Percentiles rank a stretch among this genome's conserved stretches.
Conservation (phyloP, 2,329 filamentous ascomycete species). For the Lecanosticta acicola region DNA sequence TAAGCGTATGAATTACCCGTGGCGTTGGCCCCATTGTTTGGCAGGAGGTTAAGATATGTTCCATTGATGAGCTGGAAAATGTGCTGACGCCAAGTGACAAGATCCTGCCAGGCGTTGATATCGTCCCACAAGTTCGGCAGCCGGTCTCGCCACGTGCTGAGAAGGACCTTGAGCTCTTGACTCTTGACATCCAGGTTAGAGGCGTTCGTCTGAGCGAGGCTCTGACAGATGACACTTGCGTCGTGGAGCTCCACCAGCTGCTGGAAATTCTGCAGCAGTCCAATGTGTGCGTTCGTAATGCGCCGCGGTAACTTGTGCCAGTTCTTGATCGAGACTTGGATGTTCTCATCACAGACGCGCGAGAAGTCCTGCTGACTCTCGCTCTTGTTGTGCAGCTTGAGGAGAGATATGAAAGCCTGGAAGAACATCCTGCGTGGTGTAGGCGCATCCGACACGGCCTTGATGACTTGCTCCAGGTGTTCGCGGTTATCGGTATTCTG, state of each 20-base stretch:
- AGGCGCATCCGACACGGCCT: conserved; percentile 94
- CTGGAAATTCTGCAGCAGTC: conserved; percentile 94
- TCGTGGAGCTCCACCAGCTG: conserved; percentile 96
- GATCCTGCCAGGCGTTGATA: conserved; percentile 97
- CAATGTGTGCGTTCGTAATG: conserved; percentile 91
- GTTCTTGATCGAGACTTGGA: conserved; percentile 93
- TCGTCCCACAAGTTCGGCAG: conserved; percentile 98
- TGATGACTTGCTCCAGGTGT: conserved; percentile 86
- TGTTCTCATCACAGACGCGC: conserved; percentile 89
- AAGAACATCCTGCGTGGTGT: conserved; percentile 93
- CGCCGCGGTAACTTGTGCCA: conserved; percentile 97
- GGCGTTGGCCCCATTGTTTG: conserved; percentile 66
- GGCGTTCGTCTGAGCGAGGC: conserved; percentile 76
- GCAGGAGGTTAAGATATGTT: conserved; percentile 81
- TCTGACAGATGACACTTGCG: conserved; percentile 92
- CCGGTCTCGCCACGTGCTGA: conserved; percentile 92
- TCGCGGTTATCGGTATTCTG: conserved; percentile 78
- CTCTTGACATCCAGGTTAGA: conserved; percentile 89
- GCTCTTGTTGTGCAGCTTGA: conserved; percentile 88
- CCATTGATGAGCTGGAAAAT: conserved; percentile 97
- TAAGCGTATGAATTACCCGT: conserved; percentile 93
- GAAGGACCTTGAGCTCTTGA: conserved; percentile 85
- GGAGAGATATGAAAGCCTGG: conserved; percentile 93
- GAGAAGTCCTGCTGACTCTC: conserved; percentile 77
- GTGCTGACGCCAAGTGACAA: conserved; percentile 99